These are phyloP conservation scores for Fusarium sororula DNA, from an alignment of 2,329 filamentous ascomycete species.

Conservation along the genomic window DNA sequence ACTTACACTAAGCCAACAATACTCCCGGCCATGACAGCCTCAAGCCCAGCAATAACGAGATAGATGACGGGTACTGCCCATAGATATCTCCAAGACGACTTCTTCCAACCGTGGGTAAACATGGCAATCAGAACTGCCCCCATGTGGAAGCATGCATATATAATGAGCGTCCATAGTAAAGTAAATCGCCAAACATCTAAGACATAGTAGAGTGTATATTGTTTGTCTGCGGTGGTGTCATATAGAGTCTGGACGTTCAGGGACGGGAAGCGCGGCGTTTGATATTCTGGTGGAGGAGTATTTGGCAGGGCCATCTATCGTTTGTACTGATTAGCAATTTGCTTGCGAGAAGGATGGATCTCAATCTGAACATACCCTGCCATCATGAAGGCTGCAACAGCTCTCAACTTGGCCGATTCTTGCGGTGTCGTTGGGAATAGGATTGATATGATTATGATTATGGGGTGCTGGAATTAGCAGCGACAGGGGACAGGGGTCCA, in stretches of 20 bases:
- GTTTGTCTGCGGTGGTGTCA: slow-evolving; percentile 52
- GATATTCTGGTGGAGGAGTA: slow-evolving; percentile 62
- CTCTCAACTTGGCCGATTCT: slow-evolving; percentile 1
- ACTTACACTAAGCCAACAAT: slow-evolving; percentile 82
- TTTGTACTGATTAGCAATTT: slow-evolving; percentile 6
- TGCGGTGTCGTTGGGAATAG: slow-evolving; percentile 8
- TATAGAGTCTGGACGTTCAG: slow-evolving; percentile 76
- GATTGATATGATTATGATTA: slow-evolving; percentile 17
- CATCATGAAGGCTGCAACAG: slow-evolving; percentile 30
- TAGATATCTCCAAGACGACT: slow-evolving; percentile 67
- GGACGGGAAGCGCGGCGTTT: slow-evolving; percentile 78
- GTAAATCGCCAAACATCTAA: slow-evolving; percentile 89
- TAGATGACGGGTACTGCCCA: slow-evolving; percentile 80
- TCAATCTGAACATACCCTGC: slow-evolving; percentile 27
- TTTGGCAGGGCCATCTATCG: slow-evolving; percentile 40
- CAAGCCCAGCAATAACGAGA: slow-evolving; percentile 73
- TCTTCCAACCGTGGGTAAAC: slow-evolving; percentile 71
- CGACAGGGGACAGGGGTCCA: slow-evolving; percentile 21
- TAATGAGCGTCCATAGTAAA: slow-evolving; percentile 83
- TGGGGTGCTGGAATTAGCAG: slow-evolving; percentile 27
- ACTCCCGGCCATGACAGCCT: slow-evolving; percentile 82
- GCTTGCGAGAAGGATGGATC: neutral
- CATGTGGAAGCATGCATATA: slow-evolving; percentile 79
- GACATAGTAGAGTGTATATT: slow-evolving; percentile 74
- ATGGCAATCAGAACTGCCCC: slow-evolving; percentile 77